Evolutionary conservation across 257 asterid genomes (phyloP).

Genomic region (Echites panduratus): DNA sequence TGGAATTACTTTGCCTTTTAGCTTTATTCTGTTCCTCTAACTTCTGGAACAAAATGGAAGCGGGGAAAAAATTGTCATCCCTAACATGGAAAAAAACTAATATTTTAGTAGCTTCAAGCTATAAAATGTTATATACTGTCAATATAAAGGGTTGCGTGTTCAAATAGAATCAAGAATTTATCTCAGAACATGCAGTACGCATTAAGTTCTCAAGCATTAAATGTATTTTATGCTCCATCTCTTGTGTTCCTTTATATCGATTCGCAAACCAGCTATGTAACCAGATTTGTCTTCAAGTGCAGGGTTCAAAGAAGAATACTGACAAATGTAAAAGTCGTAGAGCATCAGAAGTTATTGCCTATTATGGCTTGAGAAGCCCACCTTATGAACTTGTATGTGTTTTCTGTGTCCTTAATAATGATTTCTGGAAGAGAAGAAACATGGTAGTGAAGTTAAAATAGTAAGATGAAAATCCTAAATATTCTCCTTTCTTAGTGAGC

Average conservation of each 20-base stretch:
- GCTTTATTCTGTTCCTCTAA: neutral
- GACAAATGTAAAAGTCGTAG: constrained; percentile 17
- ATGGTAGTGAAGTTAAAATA: too few species aligned
- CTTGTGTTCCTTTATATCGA: neutral
- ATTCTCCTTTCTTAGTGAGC: neutral
- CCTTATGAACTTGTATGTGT: constrained; percentile 73
- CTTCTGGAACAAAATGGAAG: neutral
- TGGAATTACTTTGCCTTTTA: neutral
- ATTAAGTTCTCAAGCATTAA: neutral
- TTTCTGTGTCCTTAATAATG: constrained; percentile 1
- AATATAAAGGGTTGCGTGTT: neutral
- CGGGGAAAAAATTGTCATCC: neutral
- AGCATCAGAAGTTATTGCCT: constrained; percentile 39
- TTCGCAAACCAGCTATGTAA: neutral
- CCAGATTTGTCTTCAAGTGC: constrained; percentile 23
- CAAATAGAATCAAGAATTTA: constrained; percentile 3
- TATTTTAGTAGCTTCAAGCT: neutral
- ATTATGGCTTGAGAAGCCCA: constrained; percentile 73
- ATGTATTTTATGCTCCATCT: neutral
- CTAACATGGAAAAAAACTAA: too few species aligned
- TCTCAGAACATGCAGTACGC: neutral
- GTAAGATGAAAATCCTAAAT: neutral
- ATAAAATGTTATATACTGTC: neutral
- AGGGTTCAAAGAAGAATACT: constrained; percentile 42
- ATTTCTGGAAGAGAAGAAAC: neutral